Percentiles rank a stretch among this genome's conserved stretches.
Evolutionary conservation across 2,329 filamentous ascomycete species (phyloP).

Genomic region (Diaporthe velutina): DNA sequence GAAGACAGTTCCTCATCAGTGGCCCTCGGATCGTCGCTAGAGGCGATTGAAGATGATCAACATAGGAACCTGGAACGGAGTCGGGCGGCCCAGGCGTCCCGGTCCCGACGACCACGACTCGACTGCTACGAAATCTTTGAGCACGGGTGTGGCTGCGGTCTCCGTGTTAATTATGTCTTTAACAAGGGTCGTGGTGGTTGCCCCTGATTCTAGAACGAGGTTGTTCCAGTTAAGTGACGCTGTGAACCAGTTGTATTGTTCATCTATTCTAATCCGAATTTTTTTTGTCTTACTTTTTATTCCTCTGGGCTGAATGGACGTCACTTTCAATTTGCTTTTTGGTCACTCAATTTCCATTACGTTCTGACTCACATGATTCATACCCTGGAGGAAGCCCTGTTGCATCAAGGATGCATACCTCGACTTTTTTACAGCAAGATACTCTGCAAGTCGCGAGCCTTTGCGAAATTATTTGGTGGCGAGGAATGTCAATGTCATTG

Average conservation of each 20-base stretch:
- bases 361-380: neutral
- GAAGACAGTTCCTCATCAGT: neutral
- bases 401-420: neutral
- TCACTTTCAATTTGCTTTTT: neutral
- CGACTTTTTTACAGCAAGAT: neutral
- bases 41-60: conserved; percentile 3
- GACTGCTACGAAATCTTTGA: neutral
- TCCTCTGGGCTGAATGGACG: neutral
- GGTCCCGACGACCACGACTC: conserved; percentile 12
- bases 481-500: neutral
- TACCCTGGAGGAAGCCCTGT: too few relatives aligned
- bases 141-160: conserved; percentile 17
- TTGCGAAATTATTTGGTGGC: neutral
- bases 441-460: neutral
- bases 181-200: neutral
- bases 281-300: conserved; percentile 15
- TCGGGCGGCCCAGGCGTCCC: neutral
- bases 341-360: neutral
- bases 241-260: neutral
- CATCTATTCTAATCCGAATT: conserved; percentile 5
- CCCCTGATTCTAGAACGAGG: conserved; percentile 3
- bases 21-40: neutral
- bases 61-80: neutral
- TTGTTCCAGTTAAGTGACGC: neutral
- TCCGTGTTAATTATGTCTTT: conserved; percentile 6